Evolutionary conservation across 306 rosid genomes (phyloP), one percentile per base, ranked within the genome.

Genomic region (Purshia tridentata): DNA sequence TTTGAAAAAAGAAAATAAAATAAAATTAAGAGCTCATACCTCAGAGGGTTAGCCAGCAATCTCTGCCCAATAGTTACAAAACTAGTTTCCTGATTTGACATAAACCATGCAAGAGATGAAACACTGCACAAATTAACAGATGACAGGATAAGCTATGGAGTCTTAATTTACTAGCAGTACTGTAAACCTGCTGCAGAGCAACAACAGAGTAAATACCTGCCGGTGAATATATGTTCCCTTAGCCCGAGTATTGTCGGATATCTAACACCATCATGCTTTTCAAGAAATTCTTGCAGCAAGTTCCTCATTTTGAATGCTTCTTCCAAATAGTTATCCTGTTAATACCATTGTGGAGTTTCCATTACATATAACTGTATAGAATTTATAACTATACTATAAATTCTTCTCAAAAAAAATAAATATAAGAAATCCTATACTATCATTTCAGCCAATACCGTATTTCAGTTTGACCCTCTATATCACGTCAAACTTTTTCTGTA

Each of bases 251-350:
- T 94, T 19, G 97, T 89, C 22, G 98, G 98, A 81, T 16, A 64
- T 82, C 92, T 81, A 42, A 87, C 89, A 71, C 90, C 91, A 76
- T 73, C 95, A 40, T 86, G 88, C 57, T 74, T 78, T 65, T 50
- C 29, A 64, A 88, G 89, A 83, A 94, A 88, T 80, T 94, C 97
- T 89, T 94, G 85, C 84, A 94, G 86, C 80, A 94, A 78, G 77
- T 94, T 94, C 86, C 98, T 91, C 96, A 94, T 91, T 83, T 94
- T 94, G 92, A 91, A 94, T 85, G 98, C 92, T 84, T 94, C 98
- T 84, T 91, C 98, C 89, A 94, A 84, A 77, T 94, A 94, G 72
- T 94, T 89, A 83, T 94, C 98, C 97, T 94, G 85, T 80, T 72
- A 70, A 29, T 29, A 29, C 35, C 35, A 29, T 29, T 29, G 35